Evolutionary conservation across 2,329 filamentous ascomycete species (phyloP), one percentile per base, ranked within the genome.

Genomic region (Aspergillus sp.): DNA sequence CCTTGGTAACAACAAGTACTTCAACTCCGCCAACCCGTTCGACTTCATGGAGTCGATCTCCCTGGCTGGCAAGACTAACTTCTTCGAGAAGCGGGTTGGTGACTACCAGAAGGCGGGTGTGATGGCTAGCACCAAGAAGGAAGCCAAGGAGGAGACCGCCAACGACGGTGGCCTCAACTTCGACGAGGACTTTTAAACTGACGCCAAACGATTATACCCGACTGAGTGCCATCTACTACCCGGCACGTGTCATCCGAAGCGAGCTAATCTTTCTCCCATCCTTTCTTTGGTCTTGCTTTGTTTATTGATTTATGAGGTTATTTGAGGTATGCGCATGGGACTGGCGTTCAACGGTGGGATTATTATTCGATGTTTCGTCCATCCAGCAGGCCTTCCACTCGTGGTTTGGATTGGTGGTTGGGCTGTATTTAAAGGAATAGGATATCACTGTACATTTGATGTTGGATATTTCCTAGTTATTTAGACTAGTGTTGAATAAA

Each of bases 31-130:
- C 73, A 99, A 99, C 80, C 94, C 94, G 72, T 99, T 99, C 74
- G 94, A 99, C 82, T 99, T 99, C 77, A 99, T 99, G 94, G 94
- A 99, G 84, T 97, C 96, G 79, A 99, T 99, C 76, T 97, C 94
- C 19, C 84, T 99, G 10, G 90, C 91, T 48, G 94, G 94, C 77
- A 99, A 99, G 89, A 99, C 94, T 74, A 99, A 99, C 86, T 99
- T 99, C 85, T 99, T 99, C 74, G 94, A 99, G 88, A 99, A 99
- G 89, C 91, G 94, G 66, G 94, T 99, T 53, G 94, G 88, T 73
- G 94, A 99, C 71, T 99, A 99, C 85, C 94, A 99, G 79, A 99
- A 99, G 84, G 92, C 94, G 34, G 94, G 94, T 81, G 93, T 99
- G 75, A 96, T 99, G 91, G 88, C 88, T 68, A 92, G 89, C 78